These are phyloP conservation scores for Arabidopsis thaliana DNA, from an alignment of 345 rosid species.

Conservation along the genomic window TAIR10.1 NC_003070.9:11965501-11966000, in stretches of 20 bases:
- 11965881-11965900: slow-evolving; percentile 39
- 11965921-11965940: slow-evolving; percentile 42
- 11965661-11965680: slow-evolving; percentile 40
- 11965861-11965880: slow-evolving; percentile 39
- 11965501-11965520: slow-evolving; percentile 53
- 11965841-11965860: slow-evolving; percentile 39
- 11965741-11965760: slow-evolving; percentile 36
- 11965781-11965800: slow-evolving; percentile 6
- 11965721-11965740: slow-evolving; percentile 54
- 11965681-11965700: slow-evolving; percentile 58
- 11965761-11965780: background rate
- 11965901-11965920: slow-evolving; percentile 42
- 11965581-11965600: slow-evolving; percentile 48
- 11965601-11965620: slow-evolving; percentile 51
- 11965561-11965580: slow-evolving; percentile 52
- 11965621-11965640: slow-evolving; percentile 48
- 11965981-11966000: slow-evolving; percentile 33
- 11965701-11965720: slow-evolving; percentile 58
- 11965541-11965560: slow-evolving; percentile 56
- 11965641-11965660: slow-evolving; percentile 45
- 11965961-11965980: slow-evolving; percentile 36
- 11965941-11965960: slow-evolving; percentile 27
- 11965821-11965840: slow-evolving; percentile 38
- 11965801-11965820: background rate
- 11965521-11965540: slow-evolving; percentile 62